phyloP scores from a whole-genome alignment of 805 yeast genomes.

The Blastobotrys mokoenaii region DNA sequence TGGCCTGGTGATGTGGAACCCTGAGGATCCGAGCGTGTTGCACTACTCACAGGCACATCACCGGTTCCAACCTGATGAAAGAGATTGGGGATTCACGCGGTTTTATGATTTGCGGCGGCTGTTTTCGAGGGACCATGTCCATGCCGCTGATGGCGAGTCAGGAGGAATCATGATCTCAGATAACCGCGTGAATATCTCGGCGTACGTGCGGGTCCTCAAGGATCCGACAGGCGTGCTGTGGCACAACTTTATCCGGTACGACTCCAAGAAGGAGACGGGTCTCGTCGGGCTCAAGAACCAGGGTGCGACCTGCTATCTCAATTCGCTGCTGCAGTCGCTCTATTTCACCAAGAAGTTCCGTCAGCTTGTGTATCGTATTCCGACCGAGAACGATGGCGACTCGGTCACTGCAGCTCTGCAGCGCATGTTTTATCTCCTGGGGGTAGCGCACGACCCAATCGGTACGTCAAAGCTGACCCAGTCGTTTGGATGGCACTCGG shows the following conservation, averaged over 20 bases:
- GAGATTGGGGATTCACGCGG: conserved; percentile 95
- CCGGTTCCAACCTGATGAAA: conserved; percentile 63
- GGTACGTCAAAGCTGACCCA: conserved; percentile 81
- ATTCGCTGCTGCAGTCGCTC: conserved; percentile 84
- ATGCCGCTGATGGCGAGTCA: conserved; percentile 28
- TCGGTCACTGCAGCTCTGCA: conserved; percentile 82
- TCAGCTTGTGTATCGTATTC: conserved; percentile 80
- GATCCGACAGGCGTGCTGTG: conserved; percentile 93
- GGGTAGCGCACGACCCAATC: conserved; percentile 64
- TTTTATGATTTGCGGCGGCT: conserved; percentile 53
- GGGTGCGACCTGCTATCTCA: conserved; percentile 97
- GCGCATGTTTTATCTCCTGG: conserved; percentile 72
- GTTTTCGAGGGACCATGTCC: conserved; percentile 24
- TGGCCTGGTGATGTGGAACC: conserved; percentile 77
- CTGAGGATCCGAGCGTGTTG: conserved; percentile 55
- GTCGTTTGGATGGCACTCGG: conserved; percentile 95
- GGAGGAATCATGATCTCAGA: conserved; percentile 30
- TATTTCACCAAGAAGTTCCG: conserved; percentile 78
- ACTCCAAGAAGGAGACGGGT: conserved; percentile 82
- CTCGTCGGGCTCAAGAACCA: conserved; percentile 90
- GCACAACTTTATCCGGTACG: conserved; percentile 72
- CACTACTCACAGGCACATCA: conserved; percentile 61
- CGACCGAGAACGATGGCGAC: conserved; percentile 53
- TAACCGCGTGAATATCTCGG: conserved; percentile 61
- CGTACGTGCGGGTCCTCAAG: conserved; percentile 63